Evolutionary conservation across 1,139 yeast genomes (phyloP).

Genomic region (Zygotorulaspora mrakii): DNA sequence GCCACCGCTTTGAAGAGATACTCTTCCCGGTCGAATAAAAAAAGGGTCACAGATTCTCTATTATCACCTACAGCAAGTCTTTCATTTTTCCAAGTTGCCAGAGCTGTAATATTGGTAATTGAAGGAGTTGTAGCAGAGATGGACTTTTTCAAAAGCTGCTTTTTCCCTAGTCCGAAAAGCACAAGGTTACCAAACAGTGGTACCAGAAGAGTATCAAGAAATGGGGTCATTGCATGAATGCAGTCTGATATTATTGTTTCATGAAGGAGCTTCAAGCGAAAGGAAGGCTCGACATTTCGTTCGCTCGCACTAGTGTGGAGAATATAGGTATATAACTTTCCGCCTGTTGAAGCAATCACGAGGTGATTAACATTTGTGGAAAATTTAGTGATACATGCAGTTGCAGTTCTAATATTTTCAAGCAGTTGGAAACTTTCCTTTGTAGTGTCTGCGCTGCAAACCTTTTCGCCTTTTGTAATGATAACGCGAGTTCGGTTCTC

Average conservation of each 20-base stretch:
- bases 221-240: constrained; percentile 50
- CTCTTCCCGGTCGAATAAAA: constrained; percentile 49
- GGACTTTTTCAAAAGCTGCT: constrained; percentile 70
- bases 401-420: no score
- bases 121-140: constrained; percentile 41
- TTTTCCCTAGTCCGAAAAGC: constrained; percentile 70
- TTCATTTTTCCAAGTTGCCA: constrained; percentile 50
- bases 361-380: constrained; percentile 30
- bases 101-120: constrained; percentile 46
- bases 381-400: no score
- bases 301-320: constrained; percentile 19
- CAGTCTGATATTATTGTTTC: constrained; percentile 53
- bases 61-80: constrained; percentile 69
- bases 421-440: no score
- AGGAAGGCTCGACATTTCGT: constrained; percentile 18
- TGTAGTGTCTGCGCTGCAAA: no score
- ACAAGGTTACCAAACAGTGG: constrained; percentile 55
- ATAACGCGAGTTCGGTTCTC: constrained; percentile 9
- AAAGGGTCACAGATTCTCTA: constrained; percentile 56
- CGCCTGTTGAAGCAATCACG: constrained; percentile 42
- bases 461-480: constrained; percentile 7
- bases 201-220: constrained; percentile 59
- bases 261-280: constrained; percentile 50
- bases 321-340: constrained; percentile 20
- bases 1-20: constrained; percentile 60